A percentile compares a stretch with the other conserved stretches of the same genome.
These are phyloP conservation scores for Orbilia oligospora DNA, from an alignment of 2,329 filamentous ascomycete genomes.

Conservation along the genomic window DNA sequence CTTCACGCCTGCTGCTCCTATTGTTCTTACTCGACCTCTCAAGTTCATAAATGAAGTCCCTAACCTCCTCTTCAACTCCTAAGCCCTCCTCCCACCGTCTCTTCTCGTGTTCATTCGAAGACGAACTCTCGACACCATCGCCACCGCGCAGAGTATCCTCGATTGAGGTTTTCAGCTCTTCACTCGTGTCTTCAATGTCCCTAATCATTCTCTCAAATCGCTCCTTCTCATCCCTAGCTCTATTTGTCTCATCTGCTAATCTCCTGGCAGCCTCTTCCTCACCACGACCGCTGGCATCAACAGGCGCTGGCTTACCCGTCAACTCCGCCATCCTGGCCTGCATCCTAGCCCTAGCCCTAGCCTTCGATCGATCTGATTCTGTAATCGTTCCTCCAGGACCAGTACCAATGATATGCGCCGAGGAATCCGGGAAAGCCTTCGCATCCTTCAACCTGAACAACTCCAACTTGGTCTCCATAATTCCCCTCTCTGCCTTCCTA, in stretches of 20 bases:
- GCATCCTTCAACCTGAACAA: conserved; percentile 94
- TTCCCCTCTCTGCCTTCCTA: conserved; percentile 88
- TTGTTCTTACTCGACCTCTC: conserved; percentile 86
- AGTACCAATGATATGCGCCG: conserved; percentile 86
- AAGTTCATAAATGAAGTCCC: conserved; percentile 97
- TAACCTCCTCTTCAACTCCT: conserved; percentile 95
- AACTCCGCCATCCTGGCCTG: conserved; percentile 94
- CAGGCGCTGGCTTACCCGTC: conserved; percentile 82
- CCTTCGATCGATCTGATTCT: conserved; percentile 93
- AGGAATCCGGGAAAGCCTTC: conserved; percentile 87
- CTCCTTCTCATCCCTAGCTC: conserved; percentile 86
- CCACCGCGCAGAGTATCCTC: conserved; percentile 88
- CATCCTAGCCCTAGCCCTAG: conserved; percentile 97
- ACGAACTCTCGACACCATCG: conserved; percentile 70
- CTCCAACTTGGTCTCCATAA: conserved; percentile 91
- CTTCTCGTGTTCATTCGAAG: conserved; percentile 72
- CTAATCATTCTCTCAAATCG: conserved; percentile 96
- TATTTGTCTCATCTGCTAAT: conserved; percentile 87
- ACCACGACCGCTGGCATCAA: conserved; percentile 71
- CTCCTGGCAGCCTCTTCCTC: conserved; percentile 81
- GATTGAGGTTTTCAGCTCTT: conserved; percentile 85
- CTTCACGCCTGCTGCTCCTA: conserved; percentile 70
- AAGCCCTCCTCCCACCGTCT: conserved; percentile 96
- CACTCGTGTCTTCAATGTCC: conserved; percentile 96
- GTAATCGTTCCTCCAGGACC: conserved; percentile 91